phyloP scores from a whole-genome alignment of 306 rosid species.

The Oxytropis ochrocephala region DNA sequence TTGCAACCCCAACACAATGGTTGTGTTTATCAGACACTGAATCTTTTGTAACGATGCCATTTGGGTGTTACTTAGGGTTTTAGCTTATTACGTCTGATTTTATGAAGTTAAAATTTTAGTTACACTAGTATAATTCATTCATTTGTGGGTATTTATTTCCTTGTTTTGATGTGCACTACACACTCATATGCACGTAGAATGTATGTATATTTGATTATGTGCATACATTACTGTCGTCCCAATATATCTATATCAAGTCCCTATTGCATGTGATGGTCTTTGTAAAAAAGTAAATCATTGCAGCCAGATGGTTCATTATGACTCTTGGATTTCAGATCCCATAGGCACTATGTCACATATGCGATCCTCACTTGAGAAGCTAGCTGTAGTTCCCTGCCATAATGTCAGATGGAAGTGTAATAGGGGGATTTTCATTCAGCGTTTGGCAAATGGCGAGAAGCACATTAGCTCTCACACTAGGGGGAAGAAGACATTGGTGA shows the following conservation, averaged over 20 bases:
- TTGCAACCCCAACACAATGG: neutral
- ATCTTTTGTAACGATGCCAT: neutral
- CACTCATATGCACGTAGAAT: neutral
- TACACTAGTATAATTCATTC: neutral
- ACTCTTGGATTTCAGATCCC: conserved; percentile 45
- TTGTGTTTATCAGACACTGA: neutral
- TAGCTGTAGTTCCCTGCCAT: conserved; percentile 34
- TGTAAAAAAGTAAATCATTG: neutral
- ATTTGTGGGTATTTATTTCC: conserved; percentile 5
- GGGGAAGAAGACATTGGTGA: conserved; percentile 38
- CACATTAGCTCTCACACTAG: conserved; percentile 27
- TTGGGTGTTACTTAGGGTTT: neutral
- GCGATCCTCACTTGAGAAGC: conserved; percentile 52
- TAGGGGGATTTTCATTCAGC: conserved; percentile 34
- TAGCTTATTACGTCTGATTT: neutral
- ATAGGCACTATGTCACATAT: conserved; percentile 44
- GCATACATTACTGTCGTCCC: neutral
- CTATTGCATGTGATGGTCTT: neutral
- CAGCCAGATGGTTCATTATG: conserved; percentile 1
- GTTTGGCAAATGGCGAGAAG: conserved; percentile 40
- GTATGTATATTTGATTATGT: neutral
- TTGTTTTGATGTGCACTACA: neutral
- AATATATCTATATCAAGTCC: neutral
- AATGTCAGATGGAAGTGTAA: conserved; percentile 30
- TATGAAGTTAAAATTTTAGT: neutral